phyloP scores from a whole-genome alignment of 441 rosid species.

The Dalechampia spathulata region DNA sequence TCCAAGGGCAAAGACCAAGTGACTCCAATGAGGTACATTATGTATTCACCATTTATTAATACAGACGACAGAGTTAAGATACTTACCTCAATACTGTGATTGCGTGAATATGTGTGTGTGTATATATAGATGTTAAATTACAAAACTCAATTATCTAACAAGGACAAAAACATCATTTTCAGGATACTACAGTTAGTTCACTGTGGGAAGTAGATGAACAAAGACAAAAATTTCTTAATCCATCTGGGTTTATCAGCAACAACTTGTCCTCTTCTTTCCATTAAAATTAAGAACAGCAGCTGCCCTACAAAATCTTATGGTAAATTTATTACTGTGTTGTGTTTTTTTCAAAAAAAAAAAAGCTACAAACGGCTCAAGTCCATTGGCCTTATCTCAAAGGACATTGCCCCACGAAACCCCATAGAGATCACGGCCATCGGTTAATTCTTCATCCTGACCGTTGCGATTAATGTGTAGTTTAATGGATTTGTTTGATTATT shows the following conservation, averaged over 20 bases:
- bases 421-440: too few species aligned
- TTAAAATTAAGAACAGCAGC: constrained; percentile 25
- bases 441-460: background rate
- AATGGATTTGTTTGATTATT: background rate
- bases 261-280: constrained; percentile 41
- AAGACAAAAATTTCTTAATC: constrained; percentile 38
- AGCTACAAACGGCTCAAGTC: too few species aligned
- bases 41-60: too few species aligned
- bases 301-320: constrained; percentile 33
- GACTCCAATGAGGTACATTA: constrained; percentile 28
- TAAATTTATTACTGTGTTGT: too few species aligned
- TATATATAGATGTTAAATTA: too few species aligned
- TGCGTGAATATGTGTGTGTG: too few species aligned
- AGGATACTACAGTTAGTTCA: constrained; percentile 30
- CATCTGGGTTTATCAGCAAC: constrained; percentile 39
- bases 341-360: too few species aligned
- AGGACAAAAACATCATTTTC: constrained; percentile 30
- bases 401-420: too few species aligned
- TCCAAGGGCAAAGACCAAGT: constrained; percentile 22
- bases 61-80: background rate
- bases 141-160: background rate
- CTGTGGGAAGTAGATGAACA: constrained; percentile 48
- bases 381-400: too few species aligned
- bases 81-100: too few species aligned
- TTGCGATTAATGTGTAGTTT: background rate